Base-by-base conservation (phyloP, 306 rosid genomes). In the Phaseolus lunatus region DNA sequence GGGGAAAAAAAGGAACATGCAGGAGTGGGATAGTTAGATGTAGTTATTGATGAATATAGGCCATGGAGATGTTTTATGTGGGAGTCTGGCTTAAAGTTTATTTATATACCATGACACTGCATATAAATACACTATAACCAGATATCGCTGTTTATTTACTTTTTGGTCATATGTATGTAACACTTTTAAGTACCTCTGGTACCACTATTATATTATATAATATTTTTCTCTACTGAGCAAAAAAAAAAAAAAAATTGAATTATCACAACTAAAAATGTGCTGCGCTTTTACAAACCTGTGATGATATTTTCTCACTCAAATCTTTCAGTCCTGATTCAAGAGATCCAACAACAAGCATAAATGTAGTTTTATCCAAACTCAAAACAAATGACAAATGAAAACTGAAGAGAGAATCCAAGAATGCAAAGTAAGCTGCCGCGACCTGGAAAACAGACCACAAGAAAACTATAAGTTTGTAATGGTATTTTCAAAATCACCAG, bases 241-340 rank as follows among this genome's bases (percentile, higher is more conserved):
- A 9, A 39, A 39, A 9, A 6, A 13, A 43, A 44, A 20, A 47
- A 62, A 50, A 23, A 45, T 62, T 37, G 39, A 77, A 49, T 57
- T 9, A 33, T 24, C 18, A 23, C 5, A 43, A 31, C 18, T 3
- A 33, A 16, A 49, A 43, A 69, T 57, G 58, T 50, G 56, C 50
- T 39, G 48, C 47, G 22, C 73, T 29, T 73, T 43, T 64, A 79
- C 83, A 72, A 71, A 93, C 98, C 98, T 91, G 93, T 18, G 98
- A 87, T 66, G 98, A 87, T 75, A 93, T 87, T 78, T 80, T 88
- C 22, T 93, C 87, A 80, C 86, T 93, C 41, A 88, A 87, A 77
- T 94, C 98, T 84, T 93, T 93, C 59, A 93, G 92, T 72, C 98
- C 98, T n/a, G 88, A 81, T 85, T 93, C 98, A 31, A 93, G 93